These are phyloP conservation scores for Lathyrus oleraceus DNA, from an alignment of 306 rosid genomes.

Conservation along the genomic window DNA sequence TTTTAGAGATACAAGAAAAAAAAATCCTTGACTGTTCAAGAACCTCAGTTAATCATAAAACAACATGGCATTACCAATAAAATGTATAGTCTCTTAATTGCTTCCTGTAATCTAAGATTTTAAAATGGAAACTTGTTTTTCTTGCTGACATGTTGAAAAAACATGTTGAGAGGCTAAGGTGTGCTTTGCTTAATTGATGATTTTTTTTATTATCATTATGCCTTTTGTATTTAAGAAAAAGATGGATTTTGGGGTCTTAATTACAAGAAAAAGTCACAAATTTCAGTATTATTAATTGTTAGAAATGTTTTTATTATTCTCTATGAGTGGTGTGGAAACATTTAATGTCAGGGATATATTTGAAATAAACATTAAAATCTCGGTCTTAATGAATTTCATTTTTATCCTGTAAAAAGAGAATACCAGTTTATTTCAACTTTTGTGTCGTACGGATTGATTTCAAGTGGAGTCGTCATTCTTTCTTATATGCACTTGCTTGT, in stretches of 20 bases:
- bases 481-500: background rate
- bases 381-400: background rate
- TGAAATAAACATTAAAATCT: background rate
- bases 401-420: background rate
- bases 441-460: background rate
- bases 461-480: background rate
- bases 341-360: background rate
- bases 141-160: background rate
- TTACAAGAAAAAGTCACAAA: background rate
- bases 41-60: background rate
- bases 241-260: background rate
- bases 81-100: background rate
- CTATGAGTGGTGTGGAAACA: background rate
- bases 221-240: background rate
- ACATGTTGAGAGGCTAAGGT: background rate
- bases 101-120: conserved; percentile 10
- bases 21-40: background rate
- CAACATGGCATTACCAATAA: background rate
- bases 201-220: background rate
- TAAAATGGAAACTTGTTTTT: background rate
- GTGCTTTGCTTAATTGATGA: background rate
- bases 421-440: background rate
- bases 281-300: too few relatives aligned
- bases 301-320: background rate
- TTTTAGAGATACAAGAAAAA: background rate